Base-by-base conservation (phyloP, 768 basidiomycete genomes). In the Dentipellis fragilis region DNA sequence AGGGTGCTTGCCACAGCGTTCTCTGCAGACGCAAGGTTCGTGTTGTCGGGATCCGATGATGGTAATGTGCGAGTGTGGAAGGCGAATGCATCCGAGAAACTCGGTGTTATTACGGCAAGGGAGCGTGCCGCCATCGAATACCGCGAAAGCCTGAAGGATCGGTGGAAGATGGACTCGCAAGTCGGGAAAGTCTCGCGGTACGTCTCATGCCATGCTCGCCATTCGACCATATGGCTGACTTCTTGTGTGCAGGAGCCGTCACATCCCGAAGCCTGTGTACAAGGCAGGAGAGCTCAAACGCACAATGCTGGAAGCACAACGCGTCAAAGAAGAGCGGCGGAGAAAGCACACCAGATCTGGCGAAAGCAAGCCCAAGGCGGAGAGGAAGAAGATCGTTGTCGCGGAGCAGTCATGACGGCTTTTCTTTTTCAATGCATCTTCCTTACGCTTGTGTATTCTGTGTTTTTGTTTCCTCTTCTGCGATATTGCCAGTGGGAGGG, bases 51-150 rank as follows among this genome's bases (percentile, higher is more conserved):
- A 14, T 94, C 93, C 0, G 94, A 96, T 61, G 93, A 96, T 64
- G 93, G 93, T 10, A 96, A 95, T 64, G 87, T 96, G 59, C 81
- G 93, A 53, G 77, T 97, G 65, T 96, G 94, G 94, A 97, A 97
- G 68, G 84, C 90, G 19, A 87, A 89, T 56, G 91, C 94, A 1
- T 86, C 89, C 0, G 93, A 93, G 62, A 94, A 90, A 68, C 75
- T 99, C 37, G 96, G 95, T 9, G 80, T 96, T 29, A 73, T 97
- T 60, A 93, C 91, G 52, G 86, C 90, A 14, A 79, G 93, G 54
- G 95, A 98, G 67, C 80, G 91, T 47, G 89, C 93, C 2, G 83
- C 88, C 9, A 88, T 94, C 60, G 94, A 98, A 69, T 98, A 98
- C 72, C 77, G 96, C 19, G 85, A 90, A 37, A 86, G 80, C 58